Percentiles rank a stretch among this genome's conserved stretches.
These are phyloP conservation scores for Fusarium verticillioides DNA, from an alignment of 2,329 filamentous ascomycete genomes.

Conservation along the genomic window DNA sequence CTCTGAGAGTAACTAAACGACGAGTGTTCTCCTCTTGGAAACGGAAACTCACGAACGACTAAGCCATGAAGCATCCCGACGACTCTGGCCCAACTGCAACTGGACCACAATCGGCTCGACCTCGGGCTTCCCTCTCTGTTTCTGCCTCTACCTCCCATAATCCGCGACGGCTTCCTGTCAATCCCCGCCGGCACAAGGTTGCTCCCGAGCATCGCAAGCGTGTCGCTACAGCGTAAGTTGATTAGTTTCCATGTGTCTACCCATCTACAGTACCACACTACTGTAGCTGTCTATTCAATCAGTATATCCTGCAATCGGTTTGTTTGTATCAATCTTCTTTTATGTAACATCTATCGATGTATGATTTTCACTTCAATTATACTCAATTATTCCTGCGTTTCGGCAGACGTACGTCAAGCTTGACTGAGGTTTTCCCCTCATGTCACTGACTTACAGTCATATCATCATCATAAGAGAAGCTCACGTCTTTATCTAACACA, in stretches of 20 bases:
- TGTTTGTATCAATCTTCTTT: not conserved
- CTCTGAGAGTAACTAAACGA: conserved; percentile 17
- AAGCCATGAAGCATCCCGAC: conserved; percentile 34
- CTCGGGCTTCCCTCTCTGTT: conserved; percentile 33
- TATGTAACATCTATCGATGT: not conserved
- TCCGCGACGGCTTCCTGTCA: conserved; percentile 58
- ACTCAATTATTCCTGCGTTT: not conserved
- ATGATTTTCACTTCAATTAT: not conserved
- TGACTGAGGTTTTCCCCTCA: not conserved
- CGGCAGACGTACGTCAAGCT: not conserved
- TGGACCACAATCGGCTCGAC: conserved; percentile 12
- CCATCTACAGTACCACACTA: not conserved
- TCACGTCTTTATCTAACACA: conserved; percentile 21
- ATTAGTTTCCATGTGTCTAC: conserved; percentile 8
- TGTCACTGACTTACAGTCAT: not conserved
- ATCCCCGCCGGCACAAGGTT: conserved; percentile 61
- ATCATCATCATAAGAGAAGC: not conserved
- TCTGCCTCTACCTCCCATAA: conserved; percentile 26
- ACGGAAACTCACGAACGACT: conserved; percentile 15
- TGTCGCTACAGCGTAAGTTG: conserved; percentile 61
- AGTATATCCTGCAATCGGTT: not conserved
- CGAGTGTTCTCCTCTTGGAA: conserved; percentile 28
- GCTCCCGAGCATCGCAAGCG: conserved; percentile 59
- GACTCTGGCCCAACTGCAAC: conserved; percentile 8
- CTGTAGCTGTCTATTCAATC: not conserved